A percentile compares a stretch with the other conserved stretches of the same genome.
Evolutionary conservation across 1,139 yeast genomes (phyloP).

Genomic region (Scheffersomyces quercinus): DNA sequence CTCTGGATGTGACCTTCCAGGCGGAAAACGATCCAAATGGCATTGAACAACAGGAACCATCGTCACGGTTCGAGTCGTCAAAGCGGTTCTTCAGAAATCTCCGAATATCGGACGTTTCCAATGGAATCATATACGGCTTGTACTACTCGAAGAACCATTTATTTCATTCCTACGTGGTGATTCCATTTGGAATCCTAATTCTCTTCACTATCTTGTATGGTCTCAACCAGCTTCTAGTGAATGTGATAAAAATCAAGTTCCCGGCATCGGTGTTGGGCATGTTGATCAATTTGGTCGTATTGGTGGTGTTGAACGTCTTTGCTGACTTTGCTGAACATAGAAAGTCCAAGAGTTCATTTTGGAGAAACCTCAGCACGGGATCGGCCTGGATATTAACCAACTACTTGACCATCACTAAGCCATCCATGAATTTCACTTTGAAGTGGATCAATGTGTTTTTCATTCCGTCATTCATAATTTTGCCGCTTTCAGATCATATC

Average conservation of each 20-base stretch:
- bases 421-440: slow-evolving; percentile 68
- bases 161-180: slow-evolving; percentile 31
- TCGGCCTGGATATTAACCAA: slow-evolving; percentile 35
- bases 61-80: too few species aligned
- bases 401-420: slow-evolving; percentile 51
- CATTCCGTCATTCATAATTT: slow-evolving; percentile 72
- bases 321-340: slow-evolving; percentile 10
- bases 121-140: slow-evolving; percentile 25
- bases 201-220: slow-evolving; percentile 57
- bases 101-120: slow-evolving; percentile 8
- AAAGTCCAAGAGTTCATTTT: slow-evolving; percentile 1
- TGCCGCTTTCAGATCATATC: slow-evolving; percentile 66
- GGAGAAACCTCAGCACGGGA: slow-evolving; percentile 26
- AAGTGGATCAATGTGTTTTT: slow-evolving; percentile 80
- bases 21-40: too few species aligned
- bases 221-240: slow-evolving; percentile 52
- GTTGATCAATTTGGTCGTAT: slow-evolving; percentile 57
- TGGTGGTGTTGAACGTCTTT: slow-evolving; percentile 36
- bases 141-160: slow-evolving; percentile 34
- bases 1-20: too few species aligned
- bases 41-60: too few species aligned
- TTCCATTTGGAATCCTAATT: slow-evolving; percentile 38
- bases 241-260: slow-evolving; percentile 54
- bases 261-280: slow-evolving; percentile 79
- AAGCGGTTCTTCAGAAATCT: background rate